A percentile compares a stretch with the other conserved stretches of the same genome.
Evolutionary conservation across 73 alveolate species (phyloP).

Genomic region (Uronychia binucleata): DNA sequence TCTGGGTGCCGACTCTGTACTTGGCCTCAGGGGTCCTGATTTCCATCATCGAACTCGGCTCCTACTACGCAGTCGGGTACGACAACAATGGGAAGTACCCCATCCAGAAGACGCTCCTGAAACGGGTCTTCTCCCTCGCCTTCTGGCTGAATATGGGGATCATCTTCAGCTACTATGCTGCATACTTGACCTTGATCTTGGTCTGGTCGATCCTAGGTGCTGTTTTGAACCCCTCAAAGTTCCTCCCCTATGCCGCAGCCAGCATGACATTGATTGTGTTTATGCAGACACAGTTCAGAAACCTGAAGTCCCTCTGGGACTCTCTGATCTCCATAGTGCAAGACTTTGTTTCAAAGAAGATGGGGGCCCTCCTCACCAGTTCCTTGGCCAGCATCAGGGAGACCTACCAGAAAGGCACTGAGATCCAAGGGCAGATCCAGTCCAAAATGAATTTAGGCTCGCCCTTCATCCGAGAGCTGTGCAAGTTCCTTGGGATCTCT

Average conservation of each 20-base stretch:
- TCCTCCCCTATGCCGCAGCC: conserved; percentile 20
- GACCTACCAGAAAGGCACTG: neutral
- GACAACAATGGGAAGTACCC: conserved; percentile 17
- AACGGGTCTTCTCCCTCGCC: neutral
- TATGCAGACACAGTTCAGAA: too few species aligned
- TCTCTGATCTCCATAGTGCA: neutral
- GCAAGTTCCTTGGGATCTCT: neutral
- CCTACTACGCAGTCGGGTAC: conserved; percentile 4
- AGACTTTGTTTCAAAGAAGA: neutral
- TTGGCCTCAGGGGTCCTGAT: too few species aligned
- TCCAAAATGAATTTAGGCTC: neutral
- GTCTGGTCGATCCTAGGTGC: conserved; percentile 27
- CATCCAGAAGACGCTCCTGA: neutral
- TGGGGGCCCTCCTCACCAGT: neutral
- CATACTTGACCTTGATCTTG: conserved; percentile 4
- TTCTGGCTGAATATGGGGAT: conserved; percentile 8
- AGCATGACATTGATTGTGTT: neutral
- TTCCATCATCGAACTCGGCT: conserved; percentile 9
- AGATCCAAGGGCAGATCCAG: neutral
- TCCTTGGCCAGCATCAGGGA: neutral
- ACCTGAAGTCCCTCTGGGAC: neutral
- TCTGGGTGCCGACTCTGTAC: too few species aligned
- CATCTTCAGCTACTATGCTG: conserved; percentile 9
- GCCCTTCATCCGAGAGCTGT: neutral
- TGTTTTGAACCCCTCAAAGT: conserved; percentile 16